Base-by-base conservation (phyloP, 768 basidiomycete species). In the Podaxis mareebaensis region DNA sequence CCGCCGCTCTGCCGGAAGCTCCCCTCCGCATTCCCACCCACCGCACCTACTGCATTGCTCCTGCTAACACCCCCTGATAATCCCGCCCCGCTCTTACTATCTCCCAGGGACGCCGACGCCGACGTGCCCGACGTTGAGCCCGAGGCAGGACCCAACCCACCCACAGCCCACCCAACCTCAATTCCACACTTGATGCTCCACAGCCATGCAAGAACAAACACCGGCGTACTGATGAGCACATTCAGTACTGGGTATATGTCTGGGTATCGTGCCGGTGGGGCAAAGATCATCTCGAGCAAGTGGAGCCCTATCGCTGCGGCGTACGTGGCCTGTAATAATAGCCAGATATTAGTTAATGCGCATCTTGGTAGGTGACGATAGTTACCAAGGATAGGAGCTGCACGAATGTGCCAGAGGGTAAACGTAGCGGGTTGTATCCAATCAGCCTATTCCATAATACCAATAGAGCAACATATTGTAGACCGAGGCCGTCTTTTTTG, bases 171-270 rank as follows among this genome's bases (percentile, higher is more conserved):
- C 8, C 85, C 79, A 40, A 88, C 88, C 69, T 96, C 88, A 24
- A 95, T 71, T 22, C 90, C 84, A 53, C 91, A 88, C 67, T 88
- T 90, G 72, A 94, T 86, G 55, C 91, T 92, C 94, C 94, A 97
- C 15, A 95, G 70, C 92, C 92, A 98, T n/a, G 85, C 80, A 30
- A 93, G 72, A 6, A 79, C 83, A 71, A 98, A 96, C 17, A 96
- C 86, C 1, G 87, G 89, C 1, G 89, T 90, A 70, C 89, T 87
- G 51, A 95, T 71, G 15, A 94, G 82, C 2, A 95, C 87, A 72
- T 97, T 98, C 42, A 95, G 78, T 0, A 96, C 93, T 0, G 90
- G 78, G 72, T 85, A 97, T 44, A 97, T 74, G 73, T 96, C 93
- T 0, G 93, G 96, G 66, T 93, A 91, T 64, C 89, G 87, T 4